A percentile compares a stretch with the other conserved stretches of the same genome.
These are phyloP conservation scores for Cercospora sp. DNA, from an alignment of 2,329 filamentous ascomycete species.

Conservation along the genomic window DNA sequence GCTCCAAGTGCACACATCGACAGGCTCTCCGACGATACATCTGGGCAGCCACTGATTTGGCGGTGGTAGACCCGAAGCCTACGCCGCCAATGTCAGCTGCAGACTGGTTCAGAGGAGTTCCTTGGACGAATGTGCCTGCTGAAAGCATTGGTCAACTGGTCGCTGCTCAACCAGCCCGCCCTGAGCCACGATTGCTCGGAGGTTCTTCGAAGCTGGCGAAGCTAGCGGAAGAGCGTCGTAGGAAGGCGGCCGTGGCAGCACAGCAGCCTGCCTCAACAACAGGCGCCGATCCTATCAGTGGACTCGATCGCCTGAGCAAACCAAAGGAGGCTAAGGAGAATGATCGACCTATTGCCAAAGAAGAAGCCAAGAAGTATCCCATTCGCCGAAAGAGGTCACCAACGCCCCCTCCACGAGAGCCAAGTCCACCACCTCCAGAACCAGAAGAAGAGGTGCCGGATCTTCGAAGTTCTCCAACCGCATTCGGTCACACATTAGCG, in stretches of 20 bases:
- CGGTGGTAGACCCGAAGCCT: slow-evolving; percentile 16
- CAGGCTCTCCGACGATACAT: not conserved
- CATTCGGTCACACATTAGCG: slow-evolving; percentile 35
- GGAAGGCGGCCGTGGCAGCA: slow-evolving; percentile 60
- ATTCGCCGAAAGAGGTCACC: slow-evolving; percentile 35
- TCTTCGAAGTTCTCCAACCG: slow-evolving; percentile 35
- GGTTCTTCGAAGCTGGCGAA: slow-evolving; percentile 90
- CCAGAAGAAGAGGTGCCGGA: slow-evolving; percentile 33
- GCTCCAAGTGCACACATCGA: not conserved
- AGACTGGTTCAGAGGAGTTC: slow-evolving; percentile 77
- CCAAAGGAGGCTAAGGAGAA: slow-evolving; percentile 34
- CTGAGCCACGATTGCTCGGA: slow-evolving; percentile 67
- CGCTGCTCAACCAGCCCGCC: slow-evolving; percentile 55
- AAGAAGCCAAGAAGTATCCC: slow-evolving; percentile 64
- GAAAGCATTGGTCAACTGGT: slow-evolving; percentile 65
- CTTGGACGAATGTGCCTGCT: slow-evolving; percentile 75
- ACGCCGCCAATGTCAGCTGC: slow-evolving; percentile 45
- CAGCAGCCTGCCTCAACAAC: slow-evolving; percentile 15
- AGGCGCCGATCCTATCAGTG: slow-evolving; percentile 39
- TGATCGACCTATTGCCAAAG: slow-evolving; percentile 47
- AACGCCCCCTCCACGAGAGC: slow-evolving; percentile 34
- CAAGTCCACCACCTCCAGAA: slow-evolving; percentile 34
- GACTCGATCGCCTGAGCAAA: slow-evolving; percentile 47
- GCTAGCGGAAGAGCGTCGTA: slow-evolving; percentile 80
- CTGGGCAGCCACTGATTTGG: slow-evolving; percentile 19